Evolutionary conservation across 2,329 filamentous ascomycete genomes (phyloP), one percentile per base, ranked within the genome.

Genomic region (Fusarium agapanthi): DNA sequence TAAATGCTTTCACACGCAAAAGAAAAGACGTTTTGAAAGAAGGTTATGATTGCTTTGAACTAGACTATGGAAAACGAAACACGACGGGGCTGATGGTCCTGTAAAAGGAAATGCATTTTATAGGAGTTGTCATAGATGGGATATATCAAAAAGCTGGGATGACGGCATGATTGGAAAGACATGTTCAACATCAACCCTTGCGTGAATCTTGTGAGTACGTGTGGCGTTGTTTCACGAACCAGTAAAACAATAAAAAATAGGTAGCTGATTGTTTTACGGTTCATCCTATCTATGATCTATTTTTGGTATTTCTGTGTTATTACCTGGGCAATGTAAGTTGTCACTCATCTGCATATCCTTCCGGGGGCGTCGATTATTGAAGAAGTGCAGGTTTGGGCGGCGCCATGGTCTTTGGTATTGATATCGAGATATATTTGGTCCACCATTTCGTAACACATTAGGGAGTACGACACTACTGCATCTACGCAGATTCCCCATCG

Each of bases 41-140:
- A 50, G 45, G 44, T 41, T 35, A 40, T 34, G 48, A 63, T 74
- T 72, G 38, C 35, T 69, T 73, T 65, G 44, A 40, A 58, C 51
- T 74, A 73, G 67, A 71, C 37, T 38, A 72, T 38, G 56, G 63
- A 59, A 59, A 66, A 67, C 38, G 50, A 61, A 72, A 73, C 28
- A 51, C 22, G 30, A 30, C 34, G 53, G 69, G 40, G 58, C 32
- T 47, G 44, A n/a, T 50, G 30, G 34, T 43, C 53, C 47, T 59
- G 28, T 61, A 59, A 67, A 71, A 62, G 48, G 61, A 45, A 71
- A 67, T 65, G 62, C 57, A 51, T 65, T 74, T 71, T 73, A 47
- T 47, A 38, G 71, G 71, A 73, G 71, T 74, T 73, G 50, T 47
- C 59, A 73, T 73, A 73, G 58, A 73, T 55, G 47, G 70, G 61